Conservation (phyloP, 768 basidiomycete species). For the Amylocystis lapponica region DNA sequence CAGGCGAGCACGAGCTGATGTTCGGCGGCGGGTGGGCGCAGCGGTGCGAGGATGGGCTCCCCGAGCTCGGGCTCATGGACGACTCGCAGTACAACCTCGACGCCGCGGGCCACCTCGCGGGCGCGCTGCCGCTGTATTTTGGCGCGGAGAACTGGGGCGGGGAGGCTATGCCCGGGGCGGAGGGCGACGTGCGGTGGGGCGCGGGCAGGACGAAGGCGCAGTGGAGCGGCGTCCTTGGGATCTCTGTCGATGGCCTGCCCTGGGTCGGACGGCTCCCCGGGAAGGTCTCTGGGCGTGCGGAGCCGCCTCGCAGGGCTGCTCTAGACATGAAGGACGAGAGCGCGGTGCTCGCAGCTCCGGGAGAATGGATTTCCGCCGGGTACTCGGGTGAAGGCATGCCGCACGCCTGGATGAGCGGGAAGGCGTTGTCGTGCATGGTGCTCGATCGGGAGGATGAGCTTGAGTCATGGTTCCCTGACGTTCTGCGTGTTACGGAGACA, state of each 20-base stretch:
- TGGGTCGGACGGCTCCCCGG: constrained; percentile 66
- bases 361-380: constrained; percentile 70
- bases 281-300: constrained; percentile 38
- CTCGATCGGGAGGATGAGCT: constrained; percentile 31
- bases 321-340: constrained; percentile 3
- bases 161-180: constrained; percentile 23
- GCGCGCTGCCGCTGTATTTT: constrained; percentile 52
- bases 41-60: constrained; percentile 20
- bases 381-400: constrained; percentile 74
- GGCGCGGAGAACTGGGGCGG: constrained; percentile 37
- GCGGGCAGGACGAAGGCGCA: constrained; percentile 44
- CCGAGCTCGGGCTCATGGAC: constrained; percentile 26
- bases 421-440: constrained; percentile 57
- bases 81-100: constrained; percentile 32
- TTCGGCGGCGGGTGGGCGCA: constrained; percentile 56
- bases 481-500: constrained; percentile 40
- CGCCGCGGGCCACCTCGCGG: constrained; percentile 38
- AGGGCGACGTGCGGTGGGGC: constrained; percentile 27
- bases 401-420: constrained; percentile 59
- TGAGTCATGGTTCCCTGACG: constrained; percentile 44
- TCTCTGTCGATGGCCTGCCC: constrained; percentile 56
- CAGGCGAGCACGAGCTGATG: constrained; percentile 47
- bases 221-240: constrained; percentile 62
- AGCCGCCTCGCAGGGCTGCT: constrained; percentile 9
- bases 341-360: constrained; percentile 30